Evolutionary conservation across 2,329 filamentous ascomycete genomes (phyloP).

Genomic region (Epichloe aotearoae): DNA sequence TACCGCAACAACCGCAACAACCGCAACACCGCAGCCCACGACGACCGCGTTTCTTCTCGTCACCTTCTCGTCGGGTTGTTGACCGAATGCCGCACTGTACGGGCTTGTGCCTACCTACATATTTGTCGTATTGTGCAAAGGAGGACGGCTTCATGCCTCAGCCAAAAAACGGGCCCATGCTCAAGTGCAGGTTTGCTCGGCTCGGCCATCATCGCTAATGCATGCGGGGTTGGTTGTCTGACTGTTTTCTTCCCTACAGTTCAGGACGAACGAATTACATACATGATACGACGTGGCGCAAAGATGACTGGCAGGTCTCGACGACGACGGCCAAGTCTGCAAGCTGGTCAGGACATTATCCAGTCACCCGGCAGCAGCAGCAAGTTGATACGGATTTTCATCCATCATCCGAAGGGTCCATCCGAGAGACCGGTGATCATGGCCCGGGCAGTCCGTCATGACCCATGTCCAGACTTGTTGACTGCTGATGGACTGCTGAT

Average conservation of each 20-base stretch:
- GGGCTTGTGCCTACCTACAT: background rate
- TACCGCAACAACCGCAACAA: background rate
- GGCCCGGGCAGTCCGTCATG: background rate
- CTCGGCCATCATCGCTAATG: background rate
- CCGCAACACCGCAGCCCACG: background rate
- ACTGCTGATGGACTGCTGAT: no score
- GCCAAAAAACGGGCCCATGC: background rate
- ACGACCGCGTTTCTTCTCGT: background rate
- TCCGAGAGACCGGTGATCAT: background rate
- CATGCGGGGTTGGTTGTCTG: background rate
- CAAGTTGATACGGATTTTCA: no score
- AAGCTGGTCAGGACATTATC: no score
- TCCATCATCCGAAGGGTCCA: no score
- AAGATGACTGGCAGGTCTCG: no score
- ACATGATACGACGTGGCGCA: no score
- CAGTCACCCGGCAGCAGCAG: no score
- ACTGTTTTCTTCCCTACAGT: background rate
- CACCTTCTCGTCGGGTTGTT: background rate
- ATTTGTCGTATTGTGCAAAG: background rate
- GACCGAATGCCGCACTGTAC: background rate
- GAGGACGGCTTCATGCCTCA: background rate
- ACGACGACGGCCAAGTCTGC: no score
- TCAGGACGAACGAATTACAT: no score
- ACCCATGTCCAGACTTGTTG: background rate
- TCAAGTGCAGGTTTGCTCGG: background rate